Evolutionary conservation across 768 basidiomycete species (phyloP).

Genomic region (Xerocomellus dryophilus): DNA sequence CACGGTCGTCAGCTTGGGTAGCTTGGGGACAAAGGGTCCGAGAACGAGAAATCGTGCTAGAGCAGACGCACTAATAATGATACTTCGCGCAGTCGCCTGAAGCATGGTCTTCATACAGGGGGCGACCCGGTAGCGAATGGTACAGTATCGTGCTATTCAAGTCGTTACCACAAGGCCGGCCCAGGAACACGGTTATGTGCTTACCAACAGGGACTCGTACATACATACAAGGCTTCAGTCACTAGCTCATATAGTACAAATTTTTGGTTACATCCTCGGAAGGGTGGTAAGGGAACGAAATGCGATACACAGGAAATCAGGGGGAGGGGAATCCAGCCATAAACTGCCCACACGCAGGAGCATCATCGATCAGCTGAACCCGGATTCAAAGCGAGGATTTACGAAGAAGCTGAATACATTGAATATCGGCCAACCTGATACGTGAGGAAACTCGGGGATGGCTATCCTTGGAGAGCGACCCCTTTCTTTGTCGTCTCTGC

Average conservation of each 20-base stretch:
- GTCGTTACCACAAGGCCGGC: no score
- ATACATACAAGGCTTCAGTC: no score
- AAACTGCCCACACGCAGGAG: neutral
- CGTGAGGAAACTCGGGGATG: neutral
- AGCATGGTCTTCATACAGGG: no score
- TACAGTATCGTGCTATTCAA: no score
- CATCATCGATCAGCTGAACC: neutral
- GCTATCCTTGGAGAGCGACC: slow-evolving; percentile 80
- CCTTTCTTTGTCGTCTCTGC: slow-evolving; percentile 83
- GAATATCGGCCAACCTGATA: neutral
- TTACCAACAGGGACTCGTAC: no score
- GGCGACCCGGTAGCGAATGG: no score
- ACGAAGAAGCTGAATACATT: neutral
- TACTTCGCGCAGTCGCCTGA: slow-evolving; percentile 30
- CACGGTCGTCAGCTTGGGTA: slow-evolving; percentile 27
- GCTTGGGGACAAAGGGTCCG: slow-evolving; percentile 23
- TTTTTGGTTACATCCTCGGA: no score
- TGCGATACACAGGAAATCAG: no score
- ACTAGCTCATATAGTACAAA: no score
- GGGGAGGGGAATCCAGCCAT: no score
- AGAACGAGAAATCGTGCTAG: slow-evolving; percentile 34
- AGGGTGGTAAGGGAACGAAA: no score
- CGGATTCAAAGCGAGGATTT: neutral
- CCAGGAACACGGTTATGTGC: no score
- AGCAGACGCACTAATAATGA: slow-evolving; percentile 36